These are phyloP conservation scores for Dimargaris cristalligena DNA, from an alignment of 192 early-diverging fungal genomes.

Conservation along the genomic window DNA sequence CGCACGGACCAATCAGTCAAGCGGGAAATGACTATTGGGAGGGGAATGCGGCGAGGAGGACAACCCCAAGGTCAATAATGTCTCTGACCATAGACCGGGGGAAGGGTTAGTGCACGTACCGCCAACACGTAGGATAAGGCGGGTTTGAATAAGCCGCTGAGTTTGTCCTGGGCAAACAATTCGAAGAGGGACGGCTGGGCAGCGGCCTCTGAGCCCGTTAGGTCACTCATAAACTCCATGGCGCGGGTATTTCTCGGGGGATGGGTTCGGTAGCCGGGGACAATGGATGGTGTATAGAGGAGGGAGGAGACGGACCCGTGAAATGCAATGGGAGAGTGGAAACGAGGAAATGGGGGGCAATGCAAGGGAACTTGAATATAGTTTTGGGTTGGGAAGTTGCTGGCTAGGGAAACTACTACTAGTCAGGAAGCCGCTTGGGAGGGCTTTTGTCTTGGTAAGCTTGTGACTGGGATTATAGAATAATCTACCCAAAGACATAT, in stretches of 20 bases:
- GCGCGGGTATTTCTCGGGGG: background rate
- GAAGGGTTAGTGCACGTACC: slow-evolving; percentile 24
- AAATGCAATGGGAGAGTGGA: background rate
- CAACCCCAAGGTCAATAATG: background rate
- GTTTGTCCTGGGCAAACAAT: slow-evolving; percentile 66
- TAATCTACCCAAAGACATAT: no score
- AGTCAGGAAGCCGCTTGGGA: no score
- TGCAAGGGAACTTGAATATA: no score
- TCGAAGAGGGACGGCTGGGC: slow-evolving; percentile 82
- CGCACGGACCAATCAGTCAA: background rate
- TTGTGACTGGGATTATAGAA: no score
- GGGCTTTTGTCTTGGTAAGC: no score
- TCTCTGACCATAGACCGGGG: background rate
- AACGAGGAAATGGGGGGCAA: background rate
- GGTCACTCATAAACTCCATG: slow-evolving; percentile 80
- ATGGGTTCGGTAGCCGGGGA: background rate
- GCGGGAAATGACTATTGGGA: background rate
- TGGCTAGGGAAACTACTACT: no score
- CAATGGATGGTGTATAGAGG: background rate
- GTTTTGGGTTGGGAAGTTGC: no score
- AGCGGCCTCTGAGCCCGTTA: slow-evolving; percentile 50
- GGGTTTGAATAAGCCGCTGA: slow-evolving; percentile 68
- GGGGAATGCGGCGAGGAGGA: background rate
- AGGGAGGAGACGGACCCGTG: background rate
- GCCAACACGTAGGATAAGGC: slow-evolving; percentile 69